Base-by-base conservation (phyloP, 306 rosid genomes). In the Luffa aegyptiaca region DNA sequence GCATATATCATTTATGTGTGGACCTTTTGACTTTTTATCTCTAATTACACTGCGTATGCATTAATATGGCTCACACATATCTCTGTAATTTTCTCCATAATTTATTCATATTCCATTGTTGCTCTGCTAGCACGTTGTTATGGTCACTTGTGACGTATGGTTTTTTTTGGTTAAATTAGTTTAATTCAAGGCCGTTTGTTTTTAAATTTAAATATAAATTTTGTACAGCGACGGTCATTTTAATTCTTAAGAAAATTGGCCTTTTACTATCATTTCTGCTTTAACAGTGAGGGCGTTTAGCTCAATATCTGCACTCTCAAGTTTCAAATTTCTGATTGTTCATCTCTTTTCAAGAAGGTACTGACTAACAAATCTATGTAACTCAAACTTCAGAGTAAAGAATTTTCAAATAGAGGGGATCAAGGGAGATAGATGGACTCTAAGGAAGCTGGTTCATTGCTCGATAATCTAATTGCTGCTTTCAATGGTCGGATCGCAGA, bases 401-500 rank as follows among this genome's bases (percentile, higher is more conserved):
- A 42, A 4, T 2, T 69, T 18, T 69, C 11, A 69, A 36, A 44
- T n/a, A 69, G 37, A 42, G 52, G 55, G 35, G 31, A 26, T 26
- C 31, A 26, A 26, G 31, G 31, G 36, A 69, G 75, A 42, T n/a
- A 69, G 51, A 94, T 94, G 98, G 90, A 89, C 46, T 84, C 41
- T 66, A 87, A 83, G 77, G 84, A 77, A 84, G 89, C 90, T 7
- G 93, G 95, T 4, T 82, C 90, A 20, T 90, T 93, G 44, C 78
- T 94, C 58, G 92, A 91, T 58, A 86, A 89, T 0, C 75, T 92
- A 82, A 82, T 94, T 46, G 70, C 93, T 35, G 84, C 90, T 51
- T 91, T 94, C 87, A 94, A 91, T 12, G 65, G 81, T 82, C 95
- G 97, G 70, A 88, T 92, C 16, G 81, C 88, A 3, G 91, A 92